phyloP scores from a whole-genome alignment of 108 stramenopile species.

The Cyclotella choctawhatcheeana region DNA sequence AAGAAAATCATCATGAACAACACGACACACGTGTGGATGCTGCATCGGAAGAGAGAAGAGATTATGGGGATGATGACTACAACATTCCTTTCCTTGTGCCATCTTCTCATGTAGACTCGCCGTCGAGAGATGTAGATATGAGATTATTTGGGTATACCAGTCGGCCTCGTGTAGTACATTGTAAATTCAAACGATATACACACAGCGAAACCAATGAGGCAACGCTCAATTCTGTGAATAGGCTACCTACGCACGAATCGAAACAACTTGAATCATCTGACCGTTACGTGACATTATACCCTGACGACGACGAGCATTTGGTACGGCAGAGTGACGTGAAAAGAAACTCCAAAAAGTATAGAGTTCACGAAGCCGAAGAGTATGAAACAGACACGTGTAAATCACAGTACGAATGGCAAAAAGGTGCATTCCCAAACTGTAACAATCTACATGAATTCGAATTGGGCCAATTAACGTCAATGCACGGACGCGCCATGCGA shows the following conservation, averaged over 20 bases:
- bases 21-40: neutral
- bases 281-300: constrained; percentile 32
- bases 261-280: constrained; percentile 18
- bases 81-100: neutral
- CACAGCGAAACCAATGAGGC: constrained; percentile 13
- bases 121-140: constrained; percentile 19
- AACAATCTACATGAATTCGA: constrained; percentile 76
- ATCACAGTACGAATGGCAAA: constrained; percentile 72
- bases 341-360: constrained; percentile 42
- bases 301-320: constrained; percentile 32
- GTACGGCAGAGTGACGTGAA: constrained; percentile 12
- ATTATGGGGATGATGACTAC: neutral
- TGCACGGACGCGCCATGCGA: constrained; percentile 38
- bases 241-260: constrained; percentile 14
- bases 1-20: neutral
- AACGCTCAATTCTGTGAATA: constrained; percentile 1
- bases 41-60: neutral
- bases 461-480: constrained; percentile 27
- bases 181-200: constrained; percentile 11
- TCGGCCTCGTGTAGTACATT: constrained; percentile 9
- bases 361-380: constrained; percentile 31
- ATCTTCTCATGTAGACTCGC: constrained; percentile 5
- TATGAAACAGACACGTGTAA: constrained; percentile 61
- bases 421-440: constrained; percentile 65
- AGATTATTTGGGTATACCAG: constrained; percentile 16